Base-by-base conservation (phyloP, 768 basidiomycete genomes). In the Trametopsis cervina region DNA sequence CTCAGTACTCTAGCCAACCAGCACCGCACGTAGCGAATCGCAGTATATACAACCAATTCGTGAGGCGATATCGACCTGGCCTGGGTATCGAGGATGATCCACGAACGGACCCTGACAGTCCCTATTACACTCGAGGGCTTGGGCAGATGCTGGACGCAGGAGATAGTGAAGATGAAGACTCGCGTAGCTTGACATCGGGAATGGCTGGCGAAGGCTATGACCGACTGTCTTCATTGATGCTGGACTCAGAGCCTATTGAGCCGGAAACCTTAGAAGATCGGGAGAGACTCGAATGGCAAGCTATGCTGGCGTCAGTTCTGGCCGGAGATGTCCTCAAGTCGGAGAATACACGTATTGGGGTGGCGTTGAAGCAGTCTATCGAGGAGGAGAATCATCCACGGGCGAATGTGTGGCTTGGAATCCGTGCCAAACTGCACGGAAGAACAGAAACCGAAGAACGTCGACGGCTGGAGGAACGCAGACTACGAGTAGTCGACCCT, bases 261-360 rank as follows among this genome's bases (percentile, higher is more conserved):
- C 82, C 85, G 21, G 77, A 80, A 36, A 83, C 86, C 1, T 70
- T 74, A 45, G 80, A 87, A 57, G 86, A 91, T 60, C 75, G 78
- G 52, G 88, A 92, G 57, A 75, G 94, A 22, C 66, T 94, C 41
- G 93, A 96, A 66, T 98, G 96, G 96, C 92, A 94, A 65, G 85
- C 85, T 15, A 86, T 97, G 82, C 79, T 98, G 25, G 80, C 89
- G 11, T 95, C 93, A 24, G 95, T 98, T 21, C 75, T 99, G 40
- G 80, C 81, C 24, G 94, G 96, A 9, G 94, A 98, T 58, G 92
- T 99, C 10, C 78, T 99, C 54, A 90, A 86, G 63, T 87, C 90
- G 0, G 96, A 98, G 69, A 96, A 92, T 68, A 88, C 87, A 21
- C 81, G 96, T 48, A 93, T 97, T 51, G 86, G 87, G 23, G 82